These are phyloP conservation scores for Podosphaera xanthii DNA, from an alignment of 2,329 filamentous ascomycete species.

Conservation along the genomic window DNA sequence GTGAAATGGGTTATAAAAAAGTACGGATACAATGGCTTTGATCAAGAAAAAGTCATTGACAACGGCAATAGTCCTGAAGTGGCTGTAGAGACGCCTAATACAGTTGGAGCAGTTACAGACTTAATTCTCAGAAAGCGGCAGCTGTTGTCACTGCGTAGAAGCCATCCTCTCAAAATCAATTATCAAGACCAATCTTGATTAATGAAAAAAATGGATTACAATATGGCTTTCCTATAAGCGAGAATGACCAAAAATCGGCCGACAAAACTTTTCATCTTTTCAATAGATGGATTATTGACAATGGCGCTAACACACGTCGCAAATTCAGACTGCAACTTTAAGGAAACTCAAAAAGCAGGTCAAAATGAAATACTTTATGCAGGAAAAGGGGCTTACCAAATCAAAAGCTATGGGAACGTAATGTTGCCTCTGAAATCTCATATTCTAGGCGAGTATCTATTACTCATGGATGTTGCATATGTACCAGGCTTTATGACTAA, in stretches of 20 bases:
- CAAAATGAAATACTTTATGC: not conserved
- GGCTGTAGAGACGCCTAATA: not conserved
- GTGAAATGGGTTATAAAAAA: not conserved
- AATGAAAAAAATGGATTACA: not conserved
- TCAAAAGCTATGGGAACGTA: not conserved
- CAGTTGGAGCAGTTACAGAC: not conserved
- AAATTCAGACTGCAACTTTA: not conserved
- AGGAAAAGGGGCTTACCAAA: not conserved
- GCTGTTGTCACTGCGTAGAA: not conserved
- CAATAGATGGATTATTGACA: not conserved
- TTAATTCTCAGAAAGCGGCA: not conserved
- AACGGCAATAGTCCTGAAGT: no score
- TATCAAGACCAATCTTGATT: not conserved
- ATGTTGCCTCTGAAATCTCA: not conserved
- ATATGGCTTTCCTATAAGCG: not conserved
- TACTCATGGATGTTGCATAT: not conserved
- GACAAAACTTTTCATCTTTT: not conserved
- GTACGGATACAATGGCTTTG: not conserved
- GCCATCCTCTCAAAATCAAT: not conserved
- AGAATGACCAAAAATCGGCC: not conserved
- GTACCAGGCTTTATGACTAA: not conserved
- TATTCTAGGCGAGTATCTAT: not conserved
- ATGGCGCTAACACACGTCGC: not conserved
- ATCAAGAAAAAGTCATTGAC: not conserved
- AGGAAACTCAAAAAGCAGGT: not conserved